These are phyloP conservation scores for Sonneratia alba DNA, from an alignment of 345 rosid genomes.

Conservation along the genomic window DNA sequence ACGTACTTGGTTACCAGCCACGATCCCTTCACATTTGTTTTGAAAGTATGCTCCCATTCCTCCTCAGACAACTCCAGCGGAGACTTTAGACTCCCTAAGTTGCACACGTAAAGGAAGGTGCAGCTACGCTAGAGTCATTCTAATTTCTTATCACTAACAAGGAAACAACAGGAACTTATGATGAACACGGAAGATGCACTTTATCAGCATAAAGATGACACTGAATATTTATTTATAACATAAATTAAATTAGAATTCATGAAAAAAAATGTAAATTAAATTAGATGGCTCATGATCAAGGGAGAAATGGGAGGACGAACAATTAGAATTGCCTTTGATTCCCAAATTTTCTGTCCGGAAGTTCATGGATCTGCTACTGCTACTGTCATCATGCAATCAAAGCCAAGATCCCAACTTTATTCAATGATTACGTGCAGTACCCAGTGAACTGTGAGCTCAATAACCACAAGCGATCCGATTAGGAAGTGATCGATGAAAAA, in stretches of 20 bases:
- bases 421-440: background rate
- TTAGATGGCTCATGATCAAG: no score
- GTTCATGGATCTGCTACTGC: background rate
- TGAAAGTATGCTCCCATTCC: constrained; percentile 49
- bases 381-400: background rate
- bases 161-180: background rate
- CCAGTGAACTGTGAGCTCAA: background rate
- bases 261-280: no score
- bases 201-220: no score
- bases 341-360: background rate
- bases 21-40: constrained; percentile 57
- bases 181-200: background rate
- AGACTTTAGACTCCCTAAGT: constrained; percentile 31
- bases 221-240: no score
- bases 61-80: constrained; percentile 44
- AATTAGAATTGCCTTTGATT: background rate
- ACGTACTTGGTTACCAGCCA: constrained; percentile 79
- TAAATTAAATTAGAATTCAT: no score
- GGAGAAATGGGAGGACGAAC: no score
- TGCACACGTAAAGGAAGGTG: background rate
- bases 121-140: no score
- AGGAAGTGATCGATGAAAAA: background rate
- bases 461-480: background rate
- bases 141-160: background rate
- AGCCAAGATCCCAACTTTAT: background rate